Evolutionary conservation across 1,284 basidiomycete species (phyloP).

Genomic region (Uromyces viciae-fabae): DNA sequence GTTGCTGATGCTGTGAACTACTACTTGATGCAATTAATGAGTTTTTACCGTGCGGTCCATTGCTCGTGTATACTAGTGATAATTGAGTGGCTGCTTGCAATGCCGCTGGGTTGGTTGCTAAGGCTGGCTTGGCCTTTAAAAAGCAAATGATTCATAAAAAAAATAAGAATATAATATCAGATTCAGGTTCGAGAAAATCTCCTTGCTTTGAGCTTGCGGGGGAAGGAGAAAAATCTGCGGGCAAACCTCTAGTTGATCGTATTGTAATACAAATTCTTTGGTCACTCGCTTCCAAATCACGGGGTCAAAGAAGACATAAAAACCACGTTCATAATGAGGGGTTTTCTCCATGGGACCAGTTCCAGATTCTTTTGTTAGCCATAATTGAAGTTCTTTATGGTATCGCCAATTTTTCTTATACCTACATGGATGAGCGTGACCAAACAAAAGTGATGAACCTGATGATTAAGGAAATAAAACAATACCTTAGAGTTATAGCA

Average conservation of each 20-base stretch:
- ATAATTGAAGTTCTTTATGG: conserved; percentile 88
- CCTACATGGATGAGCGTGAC: background rate
- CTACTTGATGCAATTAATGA: background rate
- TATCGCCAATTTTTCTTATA: conserved; percentile 93
- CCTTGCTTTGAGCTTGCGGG: too few species aligned
- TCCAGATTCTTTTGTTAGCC: conserved; percentile 89
- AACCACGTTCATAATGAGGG: conserved; percentile 79
- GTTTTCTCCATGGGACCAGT: conserved; percentile 79
- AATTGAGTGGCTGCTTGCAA: conserved; percentile 33
- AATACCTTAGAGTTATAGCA: too few species aligned
- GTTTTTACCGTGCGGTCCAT: conserved; percentile 39
- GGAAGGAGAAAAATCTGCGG: too few species aligned
- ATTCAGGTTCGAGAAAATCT: too few species aligned
- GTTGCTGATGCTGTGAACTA: conserved; percentile 2
- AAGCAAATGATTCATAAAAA: too few species aligned
- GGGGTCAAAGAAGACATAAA: conserved; percentile 87
- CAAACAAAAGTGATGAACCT: background rate
- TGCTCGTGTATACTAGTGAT: conserved; percentile 34
- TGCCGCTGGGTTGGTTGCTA: conserved; percentile 42
- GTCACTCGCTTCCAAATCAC: conserved; percentile 74
- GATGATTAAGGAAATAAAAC: too few species aligned
- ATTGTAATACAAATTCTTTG: conserved; percentile 74
- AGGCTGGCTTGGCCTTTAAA: conserved; percentile 39
- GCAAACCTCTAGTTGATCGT: conserved; percentile 73
- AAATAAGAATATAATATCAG: too few species aligned